Conservation (phyloP, 495 filamentous ascomycete genomes). For the Penicillium paxilli region DNA sequence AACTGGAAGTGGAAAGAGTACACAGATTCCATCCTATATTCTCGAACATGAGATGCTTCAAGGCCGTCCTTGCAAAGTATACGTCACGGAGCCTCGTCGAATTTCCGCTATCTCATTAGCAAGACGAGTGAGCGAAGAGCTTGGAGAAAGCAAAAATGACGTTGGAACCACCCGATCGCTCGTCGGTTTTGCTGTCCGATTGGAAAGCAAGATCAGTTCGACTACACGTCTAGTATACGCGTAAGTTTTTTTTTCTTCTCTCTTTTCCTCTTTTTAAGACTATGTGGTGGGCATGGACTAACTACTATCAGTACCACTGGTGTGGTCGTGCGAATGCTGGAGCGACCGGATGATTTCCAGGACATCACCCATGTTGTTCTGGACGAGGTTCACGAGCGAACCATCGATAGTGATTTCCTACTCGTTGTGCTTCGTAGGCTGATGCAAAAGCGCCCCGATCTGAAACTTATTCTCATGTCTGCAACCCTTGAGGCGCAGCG, state of each 20-base stretch:
- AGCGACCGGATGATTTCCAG: conserved; percentile 76
- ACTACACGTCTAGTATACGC: conserved; percentile 87
- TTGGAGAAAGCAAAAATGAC: conserved; percentile 80
- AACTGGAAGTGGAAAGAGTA: conserved; percentile 96
- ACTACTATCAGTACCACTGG: conserved; percentile 56
- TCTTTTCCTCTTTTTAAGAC: not conserved
- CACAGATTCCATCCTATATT: conserved; percentile 89
- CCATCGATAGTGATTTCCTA: conserved; percentile 94
- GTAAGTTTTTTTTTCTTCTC: conserved; percentile 28
- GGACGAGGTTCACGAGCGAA: conserved; percentile 93
- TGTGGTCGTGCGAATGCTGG: conserved; percentile 96
- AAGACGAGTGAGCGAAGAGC: conserved; percentile 86
- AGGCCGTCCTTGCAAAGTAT: conserved; percentile 84
- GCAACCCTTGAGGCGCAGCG: conserved; percentile 90
- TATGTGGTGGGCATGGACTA: too few relatives aligned
- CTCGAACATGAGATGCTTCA: conserved; percentile 82
- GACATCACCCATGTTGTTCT: conserved; percentile 92
- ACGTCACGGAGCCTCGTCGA: conserved; percentile 92
- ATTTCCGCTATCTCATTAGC: conserved; percentile 96
- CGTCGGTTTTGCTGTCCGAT: conserved; percentile 88
- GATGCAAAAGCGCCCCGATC: conserved; percentile 65
- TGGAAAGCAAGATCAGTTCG: conserved; percentile 81
- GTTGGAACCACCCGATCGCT: conserved; percentile 80
- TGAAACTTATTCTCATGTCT: conserved; percentile 92
- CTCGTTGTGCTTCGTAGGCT: conserved; percentile 85